These are phyloP conservation scores for Penicillium palitans DNA, from an alignment of 2,329 filamentous ascomycete species.

Conservation along the genomic window DNA sequence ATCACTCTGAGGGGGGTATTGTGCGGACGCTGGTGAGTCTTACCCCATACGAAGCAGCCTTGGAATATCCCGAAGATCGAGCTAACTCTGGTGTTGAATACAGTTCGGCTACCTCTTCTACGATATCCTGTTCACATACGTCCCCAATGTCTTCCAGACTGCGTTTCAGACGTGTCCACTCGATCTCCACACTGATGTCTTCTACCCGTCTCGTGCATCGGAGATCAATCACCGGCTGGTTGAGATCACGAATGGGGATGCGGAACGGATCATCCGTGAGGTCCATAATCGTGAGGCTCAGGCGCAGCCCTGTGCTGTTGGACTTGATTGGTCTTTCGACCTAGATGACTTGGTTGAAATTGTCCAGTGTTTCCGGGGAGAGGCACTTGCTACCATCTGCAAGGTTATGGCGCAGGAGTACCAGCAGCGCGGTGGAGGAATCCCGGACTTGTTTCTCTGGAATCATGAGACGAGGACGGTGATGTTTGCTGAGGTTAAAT, in stretches of 20 bases:
- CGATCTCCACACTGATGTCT: constrained; percentile 89
- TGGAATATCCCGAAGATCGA: not conserved
- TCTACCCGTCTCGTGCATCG: constrained; percentile 79
- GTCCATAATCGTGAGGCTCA: constrained; percentile 70
- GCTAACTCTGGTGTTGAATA: not conserved
- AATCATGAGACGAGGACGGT: constrained; percentile 60
- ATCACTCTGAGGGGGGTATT: constrained; percentile 89
- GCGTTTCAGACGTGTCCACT: constrained; percentile 91
- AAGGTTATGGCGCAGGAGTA: constrained; percentile 97
- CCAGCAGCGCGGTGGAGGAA: constrained; percentile 76
- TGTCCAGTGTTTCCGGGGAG: constrained; percentile 73
- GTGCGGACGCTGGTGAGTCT: constrained; percentile 69
- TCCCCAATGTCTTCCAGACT: constrained; percentile 97
- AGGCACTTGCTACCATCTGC: constrained; percentile 78
- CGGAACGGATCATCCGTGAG: constrained; percentile 63
- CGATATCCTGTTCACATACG: constrained; percentile 87
- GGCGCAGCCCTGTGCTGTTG: constrained; percentile 79
- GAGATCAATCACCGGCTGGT: constrained; percentile 87
- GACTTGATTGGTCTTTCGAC: constrained; percentile 86
- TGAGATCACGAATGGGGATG: constrained; percentile 81
- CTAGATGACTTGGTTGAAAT: constrained; percentile 78
- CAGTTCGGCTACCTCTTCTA: constrained; percentile 83
- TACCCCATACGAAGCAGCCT: not conserved
- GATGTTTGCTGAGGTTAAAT: constrained; percentile 79
- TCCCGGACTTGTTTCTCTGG: constrained; percentile 94